Evolutionary conservation across 1,284 basidiomycete species (phyloP).

Genomic region (Entoloma clypeatum): DNA sequence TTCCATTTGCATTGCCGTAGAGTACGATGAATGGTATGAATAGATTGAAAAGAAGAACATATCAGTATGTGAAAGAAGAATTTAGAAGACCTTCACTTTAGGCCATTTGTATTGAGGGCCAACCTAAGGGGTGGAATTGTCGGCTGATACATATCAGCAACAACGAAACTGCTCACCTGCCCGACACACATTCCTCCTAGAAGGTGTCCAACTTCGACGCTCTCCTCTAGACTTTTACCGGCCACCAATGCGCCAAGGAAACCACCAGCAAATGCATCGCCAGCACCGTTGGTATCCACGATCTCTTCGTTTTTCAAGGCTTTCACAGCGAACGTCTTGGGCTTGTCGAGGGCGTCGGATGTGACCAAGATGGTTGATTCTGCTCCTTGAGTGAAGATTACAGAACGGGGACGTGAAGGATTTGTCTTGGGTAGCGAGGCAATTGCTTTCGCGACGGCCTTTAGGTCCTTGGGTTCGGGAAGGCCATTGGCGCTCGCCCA

Average conservation of each 20-base stretch:
- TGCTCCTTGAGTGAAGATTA: slow-evolving; percentile 91
- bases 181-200: slow-evolving; percentile 88
- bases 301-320: slow-evolving; percentile 69
- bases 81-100: slow-evolving; percentile 63
- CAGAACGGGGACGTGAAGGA: slow-evolving; percentile 70
- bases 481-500: slow-evolving; percentile 73
- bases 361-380: slow-evolving; percentile 79
- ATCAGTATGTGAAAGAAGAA: slow-evolving; percentile 11
- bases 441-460: slow-evolving; percentile 69
- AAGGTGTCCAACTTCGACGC: slow-evolving; percentile 86
- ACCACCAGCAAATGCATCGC: slow-evolving; percentile 98
- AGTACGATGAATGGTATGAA: slow-evolving; percentile 23
- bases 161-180: slow-evolving; percentile 50
- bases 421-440: slow-evolving; percentile 71
- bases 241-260: slow-evolving; percentile 85
- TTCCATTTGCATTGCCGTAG: slow-evolving; percentile 30
- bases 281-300: slow-evolving; percentile 99
- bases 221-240: slow-evolving; percentile 79
- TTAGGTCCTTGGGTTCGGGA: slow-evolving; percentile 58
- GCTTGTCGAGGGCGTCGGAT: slow-evolving; percentile 49
- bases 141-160: neutral
- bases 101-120: slow-evolving; percentile 80
- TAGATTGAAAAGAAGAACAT: slow-evolving; percentile 11
- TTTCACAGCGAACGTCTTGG: slow-evolving; percentile 60
- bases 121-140: slow-evolving; percentile 39